Base-by-base conservation (phyloP, 495 filamentous ascomycete species). In the Hypoxylon subgilvum region DNA sequence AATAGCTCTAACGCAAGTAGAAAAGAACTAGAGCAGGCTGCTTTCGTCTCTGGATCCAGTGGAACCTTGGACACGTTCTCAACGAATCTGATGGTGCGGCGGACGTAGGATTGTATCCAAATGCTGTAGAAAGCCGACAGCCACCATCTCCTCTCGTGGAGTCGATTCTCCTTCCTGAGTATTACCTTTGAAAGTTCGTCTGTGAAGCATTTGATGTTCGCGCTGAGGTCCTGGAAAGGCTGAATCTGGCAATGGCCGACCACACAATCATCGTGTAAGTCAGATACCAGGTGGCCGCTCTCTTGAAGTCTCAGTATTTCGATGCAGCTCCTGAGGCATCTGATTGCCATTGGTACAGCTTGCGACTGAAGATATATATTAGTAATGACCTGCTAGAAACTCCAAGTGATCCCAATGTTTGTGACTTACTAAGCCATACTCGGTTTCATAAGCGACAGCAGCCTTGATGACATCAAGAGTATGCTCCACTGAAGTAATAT, bases 61-160 rank as follows among this genome's bases (percentile, higher is more conserved):
- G 46, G 34, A 25, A 38, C 18, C 13, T 58, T 34, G 3, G 60
- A 49, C 13, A 60, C 36, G 30, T 4, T 22, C 17, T 63, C 49
- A 0, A 63, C 25, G 10, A 63, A 63, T 9, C 39, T 49, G 5
- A 67, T 50, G 8, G 63, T 55, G 23, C 54, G 64, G 10, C 64
- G 54, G 27, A 67, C 64, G 31, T 51, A 50, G 9, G 59, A 64
- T 46, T 67, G 64, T 14, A 67, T 63, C 54, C 60, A 67, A 19
- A 67, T 53, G n/a, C 64, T 54, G 18, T 67, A 67, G 35, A 67
- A 67, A 28, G 44, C 45, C 13, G 64, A 67, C 10, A 67, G 22
- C 64, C 64, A 67, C 64, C 64, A 67, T 64, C 60, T 47, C 22
- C 57, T 62, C 31, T 67, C 64, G 12, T 63, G 53, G 5, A 54